Conservation (phyloP, 768 basidiomycete species). For the Auricularia heimuer region DNA sequence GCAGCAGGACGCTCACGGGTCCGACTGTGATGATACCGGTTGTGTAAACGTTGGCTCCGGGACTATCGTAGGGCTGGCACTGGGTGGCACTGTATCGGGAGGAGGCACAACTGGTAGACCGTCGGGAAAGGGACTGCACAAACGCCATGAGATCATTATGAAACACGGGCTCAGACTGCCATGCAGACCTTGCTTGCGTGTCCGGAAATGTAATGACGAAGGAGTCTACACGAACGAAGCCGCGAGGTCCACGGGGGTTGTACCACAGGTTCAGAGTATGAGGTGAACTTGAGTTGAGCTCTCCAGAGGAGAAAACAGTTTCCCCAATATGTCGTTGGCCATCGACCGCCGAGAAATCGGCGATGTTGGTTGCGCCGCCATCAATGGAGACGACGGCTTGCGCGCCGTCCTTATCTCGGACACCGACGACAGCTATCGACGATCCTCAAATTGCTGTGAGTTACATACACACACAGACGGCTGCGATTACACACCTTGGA, state of each 20-base stretch:
- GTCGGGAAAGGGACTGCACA: neutral
- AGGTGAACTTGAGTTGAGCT: neutral
- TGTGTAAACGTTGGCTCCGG: neutral
- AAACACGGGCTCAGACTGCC: no score
- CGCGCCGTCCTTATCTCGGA: neutral
- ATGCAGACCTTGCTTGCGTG: neutral
- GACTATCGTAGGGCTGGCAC: neutral
- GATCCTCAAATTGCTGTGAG: neutral
- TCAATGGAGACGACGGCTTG: neutral
- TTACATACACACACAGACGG: no score
- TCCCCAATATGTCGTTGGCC: neutral
- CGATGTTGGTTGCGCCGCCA: neutral
- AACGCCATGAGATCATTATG: no score
- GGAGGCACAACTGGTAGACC: neutral
- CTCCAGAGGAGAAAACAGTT: neutral
- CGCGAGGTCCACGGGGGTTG: neutral
- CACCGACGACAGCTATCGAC: neutral
- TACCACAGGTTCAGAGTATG: neutral
- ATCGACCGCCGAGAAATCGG: neutral
- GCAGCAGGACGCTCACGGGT: no score
- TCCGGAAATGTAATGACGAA: neutral
- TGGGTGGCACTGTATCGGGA: neutral
- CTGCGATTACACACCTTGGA: no score
- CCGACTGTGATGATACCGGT: neutral
- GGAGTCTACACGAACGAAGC: neutral